Evolutionary conservation across 805 yeast species (phyloP).

Genomic region (Pichia cabralensis): DNA sequence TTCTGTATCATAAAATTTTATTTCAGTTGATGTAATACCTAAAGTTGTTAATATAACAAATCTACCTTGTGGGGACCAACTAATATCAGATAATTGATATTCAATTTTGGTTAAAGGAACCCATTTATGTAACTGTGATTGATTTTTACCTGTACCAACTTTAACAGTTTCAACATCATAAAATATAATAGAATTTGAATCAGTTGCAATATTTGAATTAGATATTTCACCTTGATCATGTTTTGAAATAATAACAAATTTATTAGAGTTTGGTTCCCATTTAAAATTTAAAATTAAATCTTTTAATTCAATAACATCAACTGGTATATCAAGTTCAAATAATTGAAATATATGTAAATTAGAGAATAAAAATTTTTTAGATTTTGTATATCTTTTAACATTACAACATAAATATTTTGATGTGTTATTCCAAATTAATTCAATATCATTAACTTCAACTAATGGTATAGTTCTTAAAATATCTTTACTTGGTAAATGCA

Average conservation of each 20-base stretch:
- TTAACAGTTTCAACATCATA: conserved; percentile 63
- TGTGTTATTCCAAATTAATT: conserved; percentile 88
- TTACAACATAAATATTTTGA: conserved; percentile 81
- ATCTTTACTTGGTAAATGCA: conserved; percentile 77
- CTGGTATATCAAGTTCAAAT: conserved; percentile 84
- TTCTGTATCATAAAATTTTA: conserved; percentile 82
- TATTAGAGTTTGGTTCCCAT: conserved; percentile 92
- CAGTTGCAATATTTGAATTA: conserved; percentile 50
- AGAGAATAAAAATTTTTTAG: conserved; percentile 84
- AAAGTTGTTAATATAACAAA: conserved; percentile 49
- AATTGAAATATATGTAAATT: conserved; percentile 87
- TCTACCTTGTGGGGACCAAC: conserved; percentile 92
- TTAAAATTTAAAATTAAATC: conserved; percentile 81
- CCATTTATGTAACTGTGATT: conserved; percentile 22
- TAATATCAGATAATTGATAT: conserved; percentile 49
- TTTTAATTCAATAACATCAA: conserved; percentile 86
- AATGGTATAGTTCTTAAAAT: conserved; percentile 84
- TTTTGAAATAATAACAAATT: conserved; percentile 73
- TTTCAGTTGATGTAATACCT: conserved; percentile 38
- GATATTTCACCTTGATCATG: conserved; percentile 29
- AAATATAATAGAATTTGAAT: conserved; percentile 59
- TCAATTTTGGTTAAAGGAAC: conserved; percentile 46
- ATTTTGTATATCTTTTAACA: conserved; percentile 94
- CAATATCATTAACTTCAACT: conserved; percentile 88
- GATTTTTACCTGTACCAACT: conserved; percentile 27